Evolutionary conservation across 192 early-diverging fungal genomes (phyloP), one percentile per base, ranked within the genome.

Genomic region (Gonapodya sp.): DNA sequence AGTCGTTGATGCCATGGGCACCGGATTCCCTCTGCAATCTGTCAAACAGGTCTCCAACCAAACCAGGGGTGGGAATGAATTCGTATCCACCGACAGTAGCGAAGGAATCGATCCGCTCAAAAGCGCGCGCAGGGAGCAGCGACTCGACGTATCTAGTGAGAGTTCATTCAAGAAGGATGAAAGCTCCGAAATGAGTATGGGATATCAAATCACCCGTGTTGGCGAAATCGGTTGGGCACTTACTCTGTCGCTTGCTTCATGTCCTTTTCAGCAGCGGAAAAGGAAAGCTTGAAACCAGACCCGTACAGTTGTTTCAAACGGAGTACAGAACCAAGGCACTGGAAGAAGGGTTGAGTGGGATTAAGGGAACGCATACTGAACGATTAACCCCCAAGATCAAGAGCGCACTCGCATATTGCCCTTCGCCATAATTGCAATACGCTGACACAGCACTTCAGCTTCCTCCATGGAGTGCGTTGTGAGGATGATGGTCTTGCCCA

Each of bases 381-480:
- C 8, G 8, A 16, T 8, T 24, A 64, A 16, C 8, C 8, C 8
- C 8, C 24, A 8, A 8, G 46, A 64, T 64, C 8, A 8, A 64
- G 46, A 64, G 24, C 46, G 8, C 24, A 64, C 46, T 16, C 46
- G 46, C 46, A 64, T 64, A 24, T 64, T 91, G 35, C 93, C 93
- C 80, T 93, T 89, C 35, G 92, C 87, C 89, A 94, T 93, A 78
- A 94, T 94, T 37, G 90, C 93, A 79, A 94, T 94, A 36, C 89
- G 84, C n/a, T 92, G 85, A 82, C 93, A 94, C 32, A 93, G 83
- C 1, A 89, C 89, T 81, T 94, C 93, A 36, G 93, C 93, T 85
- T 94, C 93, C 80, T 94, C 92, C 93, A 77, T 64, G 46, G 8
- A 89, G 81, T 94, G 92, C 1, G 93, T 93, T 0, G 92, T 94